These are phyloP conservation scores for Chlorella sp. DNA, from an alignment of 139 green algal species.

Conservation along the genomic window DNA sequence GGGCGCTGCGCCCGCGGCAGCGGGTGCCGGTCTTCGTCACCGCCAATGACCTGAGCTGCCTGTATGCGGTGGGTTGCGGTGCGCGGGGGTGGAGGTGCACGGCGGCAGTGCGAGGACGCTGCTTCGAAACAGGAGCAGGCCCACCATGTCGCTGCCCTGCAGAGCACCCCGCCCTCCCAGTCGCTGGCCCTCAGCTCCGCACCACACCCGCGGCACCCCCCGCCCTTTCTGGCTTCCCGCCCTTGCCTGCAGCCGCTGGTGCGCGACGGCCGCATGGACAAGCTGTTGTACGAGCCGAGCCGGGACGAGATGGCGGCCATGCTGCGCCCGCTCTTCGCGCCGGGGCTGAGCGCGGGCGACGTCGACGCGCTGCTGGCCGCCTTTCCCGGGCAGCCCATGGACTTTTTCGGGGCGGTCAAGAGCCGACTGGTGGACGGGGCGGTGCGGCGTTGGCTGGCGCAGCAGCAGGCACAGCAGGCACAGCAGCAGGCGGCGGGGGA, in stretches of 20 bases:
- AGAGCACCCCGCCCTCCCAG: background rate
- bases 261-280: constrained; percentile 66
- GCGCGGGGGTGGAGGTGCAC: too few relatives aligned
- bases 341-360: background rate
- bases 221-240: background rate
- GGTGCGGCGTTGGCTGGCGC: constrained; percentile 16
- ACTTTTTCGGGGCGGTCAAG: constrained; percentile 62
- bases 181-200: background rate
- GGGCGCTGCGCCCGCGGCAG: background rate
- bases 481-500: background rate
- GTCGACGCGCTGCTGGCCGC: constrained; percentile 28
- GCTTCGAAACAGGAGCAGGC: too few relatives aligned
- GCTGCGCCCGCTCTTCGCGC: constrained; percentile 11
- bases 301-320: constrained; percentile 20
- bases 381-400: constrained; percentile 51
- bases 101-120: too few relatives aligned
- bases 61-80: constrained; percentile 20
- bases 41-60: constrained; percentile 43
- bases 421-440: constrained; percentile 12
- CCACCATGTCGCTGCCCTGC: too few relatives aligned
- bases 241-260: constrained; percentile 24
- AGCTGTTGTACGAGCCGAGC: constrained; percentile 39
- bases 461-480: background rate
- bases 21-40: constrained; percentile 44
- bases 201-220: background rate